Base-by-base conservation (phyloP, 352 stramenopile species). In the Pythium dissotocum region DNA sequence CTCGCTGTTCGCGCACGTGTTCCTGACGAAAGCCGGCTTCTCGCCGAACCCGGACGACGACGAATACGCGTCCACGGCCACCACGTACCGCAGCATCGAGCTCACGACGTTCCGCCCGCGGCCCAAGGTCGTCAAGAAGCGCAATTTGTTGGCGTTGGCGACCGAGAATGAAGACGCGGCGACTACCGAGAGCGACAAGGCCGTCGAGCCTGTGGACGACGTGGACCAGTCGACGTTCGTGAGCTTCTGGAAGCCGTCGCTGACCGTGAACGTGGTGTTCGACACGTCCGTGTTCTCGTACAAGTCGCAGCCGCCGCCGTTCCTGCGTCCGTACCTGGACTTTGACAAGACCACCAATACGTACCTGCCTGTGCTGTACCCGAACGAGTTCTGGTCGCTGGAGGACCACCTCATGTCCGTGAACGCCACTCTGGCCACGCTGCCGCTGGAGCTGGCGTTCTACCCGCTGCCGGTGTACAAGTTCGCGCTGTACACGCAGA, bases 311-410 rank as follows among this genome's bases (percentile, higher is more conserved):
- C 85, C 86, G 2, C 87, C 84, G 42, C 84, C 86, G 24, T 94
- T 95, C 52, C 73, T 94, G 51, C 73, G 72, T 5, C 77, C 79
- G 10, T 77, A 79, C 61, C 80, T 95, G 76, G 48, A 83, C 6
- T 44, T 93, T 13, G 80, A 94, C 58, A 71, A 87, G 33, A 70
- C 82, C 6, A 70, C 74, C 4, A 71, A 82, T 16, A 61, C 82
- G 65, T 98, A 98, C 75, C 80, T 90, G 61, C 95, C 96, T 0
- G 83, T 98, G 42, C 61, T 98, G 10, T 97, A 97, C 62, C 40
- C 93, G 35, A 98, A 98, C 70, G 91, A 99, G 56, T 99, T 98
- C 74, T 99, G 96, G 96, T 69, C 96, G 28, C 80, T 97, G 14
- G 88, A 92, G 48, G 88, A 95, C 30, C 82, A 95, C 48, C 63